Evolutionary conservation across 805 yeast genomes (phyloP).

Genomic region (Komagataella phaffii): DNA sequence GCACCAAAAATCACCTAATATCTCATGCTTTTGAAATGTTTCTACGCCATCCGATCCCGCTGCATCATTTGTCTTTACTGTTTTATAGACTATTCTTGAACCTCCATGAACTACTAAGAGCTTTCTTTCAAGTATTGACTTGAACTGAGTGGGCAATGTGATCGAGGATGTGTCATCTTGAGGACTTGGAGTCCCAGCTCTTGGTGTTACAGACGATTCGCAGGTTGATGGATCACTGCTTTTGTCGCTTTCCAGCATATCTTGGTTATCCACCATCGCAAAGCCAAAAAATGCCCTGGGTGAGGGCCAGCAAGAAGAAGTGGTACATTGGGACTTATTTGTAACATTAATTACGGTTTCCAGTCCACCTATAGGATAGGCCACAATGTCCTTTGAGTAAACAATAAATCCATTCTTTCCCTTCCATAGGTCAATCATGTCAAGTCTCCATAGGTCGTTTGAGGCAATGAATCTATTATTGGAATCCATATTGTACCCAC

Average conservation of each 20-base stretch:
- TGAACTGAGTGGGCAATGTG: neutral
- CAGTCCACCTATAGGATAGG: slow-evolving; percentile 13
- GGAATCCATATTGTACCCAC: slow-evolving; percentile 27
- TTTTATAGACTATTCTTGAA: slow-evolving; percentile 13
- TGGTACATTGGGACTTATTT: neutral
- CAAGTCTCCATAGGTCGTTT: slow-evolving; percentile 27
- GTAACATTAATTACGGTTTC: slow-evolving; percentile 2
- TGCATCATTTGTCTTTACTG: slow-evolving; percentile 10
- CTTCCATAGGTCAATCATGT: slow-evolving; percentile 20
- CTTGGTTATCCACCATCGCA: slow-evolving; percentile 1
- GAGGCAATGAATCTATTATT: slow-evolving; percentile 15
- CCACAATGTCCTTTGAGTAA: slow-evolving; percentile 2
- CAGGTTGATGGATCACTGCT: neutral
- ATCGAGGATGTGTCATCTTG: neutral
- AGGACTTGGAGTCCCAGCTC: slow-evolving; percentile 1
- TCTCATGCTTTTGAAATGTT: slow-evolving; percentile 11
- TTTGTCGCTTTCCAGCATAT: neutral
- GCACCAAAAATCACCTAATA: slow-evolving; percentile 37
- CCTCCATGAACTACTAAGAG: slow-evolving; percentile 18
- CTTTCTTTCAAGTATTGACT: slow-evolving; percentile 5
- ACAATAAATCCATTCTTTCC: slow-evolving; percentile 17
- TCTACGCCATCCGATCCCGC: neutral
- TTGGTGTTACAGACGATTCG: neutral
- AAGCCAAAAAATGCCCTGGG: slow-evolving; percentile 7
- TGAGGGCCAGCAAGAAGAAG: slow-evolving; percentile 4